Evolutionary conservation across 1,139 yeast genomes (phyloP).

Genomic region (Suhomyces kunorum): DNA sequence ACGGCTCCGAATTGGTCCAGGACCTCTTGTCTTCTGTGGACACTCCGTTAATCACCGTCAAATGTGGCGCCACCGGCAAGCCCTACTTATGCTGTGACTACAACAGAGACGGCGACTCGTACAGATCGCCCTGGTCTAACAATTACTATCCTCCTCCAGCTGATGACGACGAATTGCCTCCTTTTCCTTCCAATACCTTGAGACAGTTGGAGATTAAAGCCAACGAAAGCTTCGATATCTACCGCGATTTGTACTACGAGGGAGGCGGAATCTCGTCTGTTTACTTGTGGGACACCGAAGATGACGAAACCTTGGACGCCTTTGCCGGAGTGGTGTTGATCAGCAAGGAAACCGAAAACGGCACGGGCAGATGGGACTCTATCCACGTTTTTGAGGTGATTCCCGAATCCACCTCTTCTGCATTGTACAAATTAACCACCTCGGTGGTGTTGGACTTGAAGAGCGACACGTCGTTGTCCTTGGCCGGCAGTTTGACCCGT

Average conservation of each 20-base stretch:
- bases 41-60: constrained; percentile 66
- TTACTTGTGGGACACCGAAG: constrained; percentile 85
- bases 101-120: constrained; percentile 91
- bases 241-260: constrained; percentile 91
- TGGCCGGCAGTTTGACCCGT: constrained; percentile 85
- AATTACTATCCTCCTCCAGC: constrained; percentile 63
- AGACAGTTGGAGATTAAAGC: constrained; percentile 78
- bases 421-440: constrained; percentile 76
- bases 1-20: constrained; percentile 65
- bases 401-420: constrained; percentile 45
- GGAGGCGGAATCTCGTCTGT: constrained; percentile 85
- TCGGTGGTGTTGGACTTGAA: constrained; percentile 79
- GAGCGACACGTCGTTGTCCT: constrained; percentile 43
- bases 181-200: constrained; percentile 67
- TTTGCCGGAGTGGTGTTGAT: constrained; percentile 92
- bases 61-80: constrained; percentile 63
- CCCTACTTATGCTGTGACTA: constrained; percentile 86
- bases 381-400: constrained; percentile 88
- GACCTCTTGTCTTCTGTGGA: constrained; percentile 87
- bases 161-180: constrained; percentile 60
- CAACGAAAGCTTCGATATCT: constrained; percentile 89
- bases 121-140: constrained; percentile 90
- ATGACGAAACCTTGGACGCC: constrained; percentile 43
- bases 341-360: constrained; percentile 63
- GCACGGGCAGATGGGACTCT: constrained; percentile 82